phyloP scores from a whole-genome alignment of 768 basidiomycete species.

The Jaapia argillacea region DNA sequence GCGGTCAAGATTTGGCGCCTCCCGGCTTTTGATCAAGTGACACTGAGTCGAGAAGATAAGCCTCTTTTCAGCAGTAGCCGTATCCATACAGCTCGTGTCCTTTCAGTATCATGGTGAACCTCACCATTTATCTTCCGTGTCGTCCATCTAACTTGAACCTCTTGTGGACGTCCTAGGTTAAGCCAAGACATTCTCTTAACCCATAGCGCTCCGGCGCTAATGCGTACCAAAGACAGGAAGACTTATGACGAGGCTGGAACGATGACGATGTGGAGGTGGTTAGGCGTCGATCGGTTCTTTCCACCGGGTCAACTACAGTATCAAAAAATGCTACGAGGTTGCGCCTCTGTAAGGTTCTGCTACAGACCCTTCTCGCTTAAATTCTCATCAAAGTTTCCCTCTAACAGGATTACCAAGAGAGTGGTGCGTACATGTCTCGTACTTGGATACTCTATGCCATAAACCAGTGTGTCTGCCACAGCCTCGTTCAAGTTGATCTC shows the following conservation, averaged over 20 bases:
- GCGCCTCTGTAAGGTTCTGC: constrained; percentile 40
- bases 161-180: constrained; percentile 33
- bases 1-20: constrained; percentile 69
- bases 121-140: background rate
- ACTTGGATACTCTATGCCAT: background rate
- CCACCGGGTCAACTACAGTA: constrained; percentile 36
- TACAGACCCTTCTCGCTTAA: background rate
- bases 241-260: constrained; percentile 16
- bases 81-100: constrained; percentile 55
- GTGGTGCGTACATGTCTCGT: constrained; percentile 34
- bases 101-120: constrained; percentile 53
- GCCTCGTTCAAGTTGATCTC: background rate
- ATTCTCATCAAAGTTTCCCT: background rate
- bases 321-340: constrained; percentile 38
- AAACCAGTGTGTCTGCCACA: background rate
- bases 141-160: background rate
- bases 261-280: constrained; percentile 53
- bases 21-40: constrained; percentile 24
- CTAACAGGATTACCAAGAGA: constrained; percentile 64
- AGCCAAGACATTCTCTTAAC: constrained; percentile 31
- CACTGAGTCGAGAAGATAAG: constrained; percentile 56
- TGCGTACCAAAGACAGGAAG: constrained; percentile 9
- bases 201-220: constrained; percentile 17
- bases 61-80: constrained; percentile 61
- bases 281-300: constrained; percentile 56